Conservation (phyloP, 805 yeast genomes). For the Priceomyces fermenticarens region DNA sequence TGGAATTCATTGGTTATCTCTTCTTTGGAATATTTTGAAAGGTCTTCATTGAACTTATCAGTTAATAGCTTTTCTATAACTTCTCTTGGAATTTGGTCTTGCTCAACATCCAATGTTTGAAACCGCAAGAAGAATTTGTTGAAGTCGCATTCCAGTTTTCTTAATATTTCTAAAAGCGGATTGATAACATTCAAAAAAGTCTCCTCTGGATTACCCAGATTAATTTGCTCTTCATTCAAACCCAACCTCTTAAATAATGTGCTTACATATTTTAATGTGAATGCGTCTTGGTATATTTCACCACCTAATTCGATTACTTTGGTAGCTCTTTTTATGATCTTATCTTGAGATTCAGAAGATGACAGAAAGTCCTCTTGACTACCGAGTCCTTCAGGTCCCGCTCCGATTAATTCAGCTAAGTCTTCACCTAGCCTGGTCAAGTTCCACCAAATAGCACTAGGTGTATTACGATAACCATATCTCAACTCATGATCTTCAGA, state of each 20-base stretch:
- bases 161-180: conserved; percentile 60
- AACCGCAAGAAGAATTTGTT: conserved; percentile 72
- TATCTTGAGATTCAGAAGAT: conserved; percentile 47
- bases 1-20: conserved; percentile 40
- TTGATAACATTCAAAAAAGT: conserved; percentile 46
- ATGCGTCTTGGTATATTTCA: conserved; percentile 60
- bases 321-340: conserved; percentile 59
- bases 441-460: conserved; percentile 92
- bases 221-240: conserved; percentile 38
- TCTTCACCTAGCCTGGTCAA: conserved; percentile 80
- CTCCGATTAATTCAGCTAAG: conserved; percentile 76
- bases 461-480: conserved; percentile 81
- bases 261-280: conserved; percentile 55
- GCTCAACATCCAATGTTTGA: conserved; percentile 43
- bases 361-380: conserved; percentile 40
- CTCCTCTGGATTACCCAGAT: conserved; percentile 31
- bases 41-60: conserved; percentile 20
- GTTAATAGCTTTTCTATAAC: conserved; percentile 18
- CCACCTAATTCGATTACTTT: conserved; percentile 61
- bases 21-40: conserved; percentile 22
- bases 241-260: conserved; percentile 71
- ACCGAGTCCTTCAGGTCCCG: conserved; percentile 52
- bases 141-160: conserved; percentile 67
- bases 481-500: conserved; percentile 74
- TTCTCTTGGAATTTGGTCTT: conserved; percentile 9